These are phyloP conservation scores for Sistotremastrum niveocremeum DNA, from an alignment of 768 basidiomycete species.

Conservation along the genomic window DNA sequence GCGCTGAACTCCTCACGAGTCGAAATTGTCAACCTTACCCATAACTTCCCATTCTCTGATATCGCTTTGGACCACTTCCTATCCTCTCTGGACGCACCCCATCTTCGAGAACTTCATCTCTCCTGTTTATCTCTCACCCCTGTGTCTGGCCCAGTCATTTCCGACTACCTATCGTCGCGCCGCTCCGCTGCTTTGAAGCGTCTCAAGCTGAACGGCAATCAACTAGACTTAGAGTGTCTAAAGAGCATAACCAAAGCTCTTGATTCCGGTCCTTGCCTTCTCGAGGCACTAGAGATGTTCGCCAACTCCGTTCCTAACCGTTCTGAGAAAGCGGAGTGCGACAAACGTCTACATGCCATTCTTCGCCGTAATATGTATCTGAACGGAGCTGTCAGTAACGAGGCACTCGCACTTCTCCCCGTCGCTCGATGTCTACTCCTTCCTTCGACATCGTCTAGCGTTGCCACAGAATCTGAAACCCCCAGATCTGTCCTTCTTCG, in stretches of 20 bases:
- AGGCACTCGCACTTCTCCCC: slow-evolving; percentile 37
- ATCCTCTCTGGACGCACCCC: slow-evolving; percentile 31
- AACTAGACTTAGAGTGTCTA: slow-evolving; percentile 32
- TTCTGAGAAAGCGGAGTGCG: too few species aligned
- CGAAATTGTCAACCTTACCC: slow-evolving; percentile 35
- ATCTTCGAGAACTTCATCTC: slow-evolving; percentile 42
- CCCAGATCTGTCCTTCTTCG: too few species aligned
- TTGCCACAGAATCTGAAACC: too few species aligned
- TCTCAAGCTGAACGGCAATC: slow-evolving; percentile 44
- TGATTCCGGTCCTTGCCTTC: slow-evolving; percentile 29
- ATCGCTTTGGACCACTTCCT: slow-evolving; percentile 35
- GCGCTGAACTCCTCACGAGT: slow-evolving; percentile 45
- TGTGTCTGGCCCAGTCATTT: slow-evolving; percentile 26
- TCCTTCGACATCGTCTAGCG: slow-evolving; percentile 10
- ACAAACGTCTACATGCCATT: slow-evolving; percentile 4
- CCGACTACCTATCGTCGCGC: slow-evolving; percentile 36
- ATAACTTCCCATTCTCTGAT: slow-evolving; percentile 37
- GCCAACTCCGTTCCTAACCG: slow-evolving; percentile 21
- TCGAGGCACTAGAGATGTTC: slow-evolving; percentile 36
- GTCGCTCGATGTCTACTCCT: slow-evolving; percentile 39
- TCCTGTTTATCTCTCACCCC: slow-evolving; percentile 36
- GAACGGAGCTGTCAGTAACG: slow-evolving; percentile 24
- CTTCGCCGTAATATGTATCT: slow-evolving; percentile 31
- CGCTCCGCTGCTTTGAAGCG: slow-evolving; percentile 32
- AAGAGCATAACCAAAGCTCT: slow-evolving; percentile 32